Percentiles rank a stretch among this genome's conserved stretches.
phyloP scores from a whole-genome alignment of 75 land plant genomes.

The Cryptomeria japonica region DNA sequence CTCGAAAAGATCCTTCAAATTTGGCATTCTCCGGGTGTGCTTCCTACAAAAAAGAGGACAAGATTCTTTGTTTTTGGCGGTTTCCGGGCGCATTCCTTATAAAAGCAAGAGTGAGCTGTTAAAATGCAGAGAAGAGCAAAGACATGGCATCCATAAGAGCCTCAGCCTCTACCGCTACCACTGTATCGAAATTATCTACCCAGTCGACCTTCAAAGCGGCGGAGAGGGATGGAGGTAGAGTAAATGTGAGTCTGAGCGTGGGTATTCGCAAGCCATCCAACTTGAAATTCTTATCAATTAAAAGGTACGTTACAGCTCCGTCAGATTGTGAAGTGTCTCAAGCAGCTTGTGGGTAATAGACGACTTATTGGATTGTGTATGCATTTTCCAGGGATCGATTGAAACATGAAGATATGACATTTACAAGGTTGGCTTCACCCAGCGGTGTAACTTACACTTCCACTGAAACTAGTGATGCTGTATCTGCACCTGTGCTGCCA shows the following conservation, averaged over 20 bases:
- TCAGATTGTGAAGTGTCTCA: neutral
- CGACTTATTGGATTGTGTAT: neutral
- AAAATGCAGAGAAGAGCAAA: neutral
- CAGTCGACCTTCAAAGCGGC: neutral
- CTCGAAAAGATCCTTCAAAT: neutral
- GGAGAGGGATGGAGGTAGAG: too few relatives aligned
- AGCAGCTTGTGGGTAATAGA: neutral
- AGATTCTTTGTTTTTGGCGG: neutral
- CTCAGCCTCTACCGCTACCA: neutral
- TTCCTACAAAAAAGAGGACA: neutral
- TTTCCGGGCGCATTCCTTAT: neutral
- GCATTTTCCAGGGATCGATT: neutral
- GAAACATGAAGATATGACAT: neutral
- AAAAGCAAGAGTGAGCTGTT: neutral
- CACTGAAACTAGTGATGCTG: neutral
- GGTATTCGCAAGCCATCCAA: neutral
- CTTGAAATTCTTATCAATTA: neutral
- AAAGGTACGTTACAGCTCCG: neutral
- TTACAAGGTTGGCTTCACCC: neutral
- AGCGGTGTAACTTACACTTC: neutral
- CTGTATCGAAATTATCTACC: neutral
- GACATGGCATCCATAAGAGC: neutral
- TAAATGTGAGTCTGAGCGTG: neutral
- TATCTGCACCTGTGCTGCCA: conserved; percentile 16
- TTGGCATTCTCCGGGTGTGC: neutral